Conservation (phyloP, 108 stramenopile genomes). For the Phaeodactylum tricornutum region DNA sequence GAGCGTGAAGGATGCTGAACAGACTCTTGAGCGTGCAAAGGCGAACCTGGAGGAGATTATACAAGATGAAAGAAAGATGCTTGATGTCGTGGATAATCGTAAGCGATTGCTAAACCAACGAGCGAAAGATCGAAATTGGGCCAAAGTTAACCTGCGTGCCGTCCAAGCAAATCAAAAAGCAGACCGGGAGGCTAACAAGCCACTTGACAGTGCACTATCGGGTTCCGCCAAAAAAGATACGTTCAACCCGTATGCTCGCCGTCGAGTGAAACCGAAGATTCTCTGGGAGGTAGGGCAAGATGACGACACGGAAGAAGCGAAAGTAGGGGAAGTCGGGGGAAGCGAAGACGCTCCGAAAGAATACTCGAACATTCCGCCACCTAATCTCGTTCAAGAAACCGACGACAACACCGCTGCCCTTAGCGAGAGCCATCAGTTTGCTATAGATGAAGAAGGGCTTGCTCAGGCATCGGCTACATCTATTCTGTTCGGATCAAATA, state of each 20-base stretch:
- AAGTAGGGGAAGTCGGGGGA: conserved; percentile 26
- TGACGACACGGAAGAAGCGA: conserved; percentile 35
- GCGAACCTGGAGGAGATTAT: conserved; percentile 29
- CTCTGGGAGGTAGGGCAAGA: conserved; percentile 81
- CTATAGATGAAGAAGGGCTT: conserved; percentile 67
- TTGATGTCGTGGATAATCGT: conserved; percentile 48
- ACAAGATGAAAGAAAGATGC: conserved; percentile 33
- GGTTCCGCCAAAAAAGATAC: conserved; percentile 22
- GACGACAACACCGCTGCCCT: conserved; percentile 20
- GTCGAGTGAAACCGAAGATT: conserved; percentile 83
- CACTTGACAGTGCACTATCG: conserved; percentile 23
- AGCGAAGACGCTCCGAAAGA: conserved; percentile 16
- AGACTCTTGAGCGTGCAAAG: conserved; percentile 38
- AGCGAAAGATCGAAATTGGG: conserved; percentile 66
- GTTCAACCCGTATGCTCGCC: conserved; percentile 79
- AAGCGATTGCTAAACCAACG: conserved; percentile 36
- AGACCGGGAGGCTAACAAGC: conserved; percentile 56
- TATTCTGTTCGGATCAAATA: no score
- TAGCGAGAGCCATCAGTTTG: conserved; percentile 56
- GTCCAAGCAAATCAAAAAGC: conserved; percentile 53
- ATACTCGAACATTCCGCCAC: conserved; percentile 9
- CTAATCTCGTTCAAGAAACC: conserved; percentile 27
- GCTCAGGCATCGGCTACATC: conserved; percentile 33
- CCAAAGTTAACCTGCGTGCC: conserved; percentile 75
- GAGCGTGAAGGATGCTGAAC: conserved; percentile 16